Conservation (phyloP, 139 green algal species). For the Spirogloea muscicola region DNA sequence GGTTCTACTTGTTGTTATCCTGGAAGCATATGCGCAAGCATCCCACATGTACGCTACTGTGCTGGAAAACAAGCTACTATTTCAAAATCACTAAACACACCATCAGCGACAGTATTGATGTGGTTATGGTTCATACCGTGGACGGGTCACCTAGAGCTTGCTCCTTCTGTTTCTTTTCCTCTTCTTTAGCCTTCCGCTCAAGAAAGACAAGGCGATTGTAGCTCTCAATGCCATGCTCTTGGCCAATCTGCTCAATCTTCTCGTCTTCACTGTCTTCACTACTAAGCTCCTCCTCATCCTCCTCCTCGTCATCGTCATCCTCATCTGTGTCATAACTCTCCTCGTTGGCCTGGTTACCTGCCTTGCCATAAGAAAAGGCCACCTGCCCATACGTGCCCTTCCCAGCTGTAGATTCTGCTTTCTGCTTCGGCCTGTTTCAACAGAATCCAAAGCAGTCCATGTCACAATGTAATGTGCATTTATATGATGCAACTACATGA, state of each 20-base stretch:
- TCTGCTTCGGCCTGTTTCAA: neutral
- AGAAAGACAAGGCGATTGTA: slow-evolving; percentile 22
- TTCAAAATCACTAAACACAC: neutral
- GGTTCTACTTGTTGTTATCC: no score
- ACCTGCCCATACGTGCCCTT: slow-evolving; percentile 30
- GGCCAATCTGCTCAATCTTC: slow-evolving; percentile 31
- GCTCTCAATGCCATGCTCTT: slow-evolving; percentile 25
- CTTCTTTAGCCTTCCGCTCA: slow-evolving; percentile 24
- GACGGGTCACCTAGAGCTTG: slow-evolving; percentile 5
- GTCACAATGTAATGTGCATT: no score
- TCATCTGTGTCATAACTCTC: neutral
- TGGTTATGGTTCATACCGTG: slow-evolving; percentile 4
- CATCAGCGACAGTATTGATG: no score
- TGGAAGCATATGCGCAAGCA: no score
- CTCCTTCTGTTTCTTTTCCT: slow-evolving; percentile 25
- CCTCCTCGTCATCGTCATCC: no score
- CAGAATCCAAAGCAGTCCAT: no score
- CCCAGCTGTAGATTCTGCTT: slow-evolving; percentile 6
- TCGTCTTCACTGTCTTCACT: slow-evolving; percentile 40
- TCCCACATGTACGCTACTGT: neutral
- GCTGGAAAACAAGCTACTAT: neutral
- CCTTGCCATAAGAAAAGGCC: slow-evolving; percentile 36
- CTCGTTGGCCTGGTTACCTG: no score
- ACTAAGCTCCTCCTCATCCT: slow-evolving; percentile 16
- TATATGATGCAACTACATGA: no score